Percentiles rank a stretch among this genome's conserved stretches.
Evolutionary conservation across 2,329 filamentous ascomycete genomes (phyloP).

Genomic region (Nemania diffusa): DNA sequence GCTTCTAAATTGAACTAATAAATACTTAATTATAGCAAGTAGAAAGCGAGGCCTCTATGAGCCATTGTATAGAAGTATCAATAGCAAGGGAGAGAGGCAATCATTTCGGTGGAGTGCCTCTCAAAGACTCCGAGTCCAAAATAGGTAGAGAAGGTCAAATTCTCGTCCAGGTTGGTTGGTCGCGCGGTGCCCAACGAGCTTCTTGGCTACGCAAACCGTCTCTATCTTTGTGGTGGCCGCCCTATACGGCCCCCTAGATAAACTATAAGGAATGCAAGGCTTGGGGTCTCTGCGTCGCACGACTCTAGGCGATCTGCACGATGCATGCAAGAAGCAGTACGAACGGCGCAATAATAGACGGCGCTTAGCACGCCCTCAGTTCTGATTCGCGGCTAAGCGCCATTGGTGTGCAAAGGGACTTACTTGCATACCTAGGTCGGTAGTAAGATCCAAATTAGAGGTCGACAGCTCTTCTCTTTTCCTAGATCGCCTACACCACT

Average conservation of each 20-base stretch:
- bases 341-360: slow-evolving; percentile 27
- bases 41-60: not conserved
- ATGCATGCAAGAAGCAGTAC: slow-evolving; percentile 26
- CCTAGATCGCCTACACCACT: not conserved
- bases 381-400: slow-evolving; percentile 37
- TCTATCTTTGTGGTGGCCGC: not conserved
- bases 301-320: slow-evolving; percentile 33
- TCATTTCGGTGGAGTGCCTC: not conserved
- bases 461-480: not conserved
- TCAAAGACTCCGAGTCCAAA: not conserved
- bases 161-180: not conserved
- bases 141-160: not conserved
- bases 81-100: not conserved
- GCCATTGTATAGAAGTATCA: not conserved
- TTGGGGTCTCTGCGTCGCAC: slow-evolving; percentile 25
- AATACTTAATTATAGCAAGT: not conserved
- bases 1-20: not conserved
- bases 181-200: not conserved
- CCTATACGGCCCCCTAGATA: not conserved
- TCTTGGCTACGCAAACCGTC: not conserved
- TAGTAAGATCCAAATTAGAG: not conserved
- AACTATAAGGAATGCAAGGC: not conserved
- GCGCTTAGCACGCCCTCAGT: slow-evolving; percentile 27
- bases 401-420: slow-evolving; percentile 2
- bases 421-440: not conserved